These are phyloP conservation scores for Dendrocalamus latiflorus DNA, from an alignment of 202 grass and related monocot genomes.

Conservation along the genomic window DNA sequence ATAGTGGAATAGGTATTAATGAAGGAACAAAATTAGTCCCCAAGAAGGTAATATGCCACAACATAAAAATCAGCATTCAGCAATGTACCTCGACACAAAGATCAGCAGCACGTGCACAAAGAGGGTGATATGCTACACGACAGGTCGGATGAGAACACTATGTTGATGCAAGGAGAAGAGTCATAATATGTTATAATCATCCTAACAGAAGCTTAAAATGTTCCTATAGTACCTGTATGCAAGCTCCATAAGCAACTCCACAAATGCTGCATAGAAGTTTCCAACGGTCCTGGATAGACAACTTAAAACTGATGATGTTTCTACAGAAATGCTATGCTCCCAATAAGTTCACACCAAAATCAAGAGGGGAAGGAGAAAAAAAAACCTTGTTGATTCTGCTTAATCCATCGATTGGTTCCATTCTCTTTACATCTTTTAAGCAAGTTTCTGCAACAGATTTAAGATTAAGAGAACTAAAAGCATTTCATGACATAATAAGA, in stretches of 20 bases:
- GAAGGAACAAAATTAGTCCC: background rate
- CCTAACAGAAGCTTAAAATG: conserved; percentile 22
- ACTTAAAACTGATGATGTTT: conserved; percentile 21
- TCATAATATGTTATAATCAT: conserved; percentile 31
- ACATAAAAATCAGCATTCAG: conserved; percentile 17
- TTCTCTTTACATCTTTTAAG: conserved; percentile 91
- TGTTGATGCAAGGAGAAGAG: conserved; percentile 15
- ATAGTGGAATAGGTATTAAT: conserved; percentile 6
- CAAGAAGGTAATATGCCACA: conserved; percentile 18
- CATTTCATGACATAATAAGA: background rate
- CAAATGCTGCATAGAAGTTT: conserved; percentile 99
- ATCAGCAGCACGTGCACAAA: conserved; percentile 98
- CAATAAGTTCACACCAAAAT: conserved; percentile 12
- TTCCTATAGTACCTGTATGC: conserved; percentile 77
- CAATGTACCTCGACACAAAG: conserved; percentile 86
- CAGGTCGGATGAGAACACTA: conserved; percentile 96
- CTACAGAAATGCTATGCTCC: conserved; percentile 1
- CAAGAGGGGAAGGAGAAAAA: background rate
- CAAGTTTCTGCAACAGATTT: conserved; percentile 74
- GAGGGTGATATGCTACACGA: conserved; percentile 96
- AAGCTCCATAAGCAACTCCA: conserved; percentile 91
- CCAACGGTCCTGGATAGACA: conserved; percentile 73
- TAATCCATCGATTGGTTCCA: conserved; percentile 99
- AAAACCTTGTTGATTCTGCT: conserved; percentile 91
- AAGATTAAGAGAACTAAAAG: conserved; percentile 31